Conservation (phyloP, 139 green algal species). For the Volvox africanus region DNA sequence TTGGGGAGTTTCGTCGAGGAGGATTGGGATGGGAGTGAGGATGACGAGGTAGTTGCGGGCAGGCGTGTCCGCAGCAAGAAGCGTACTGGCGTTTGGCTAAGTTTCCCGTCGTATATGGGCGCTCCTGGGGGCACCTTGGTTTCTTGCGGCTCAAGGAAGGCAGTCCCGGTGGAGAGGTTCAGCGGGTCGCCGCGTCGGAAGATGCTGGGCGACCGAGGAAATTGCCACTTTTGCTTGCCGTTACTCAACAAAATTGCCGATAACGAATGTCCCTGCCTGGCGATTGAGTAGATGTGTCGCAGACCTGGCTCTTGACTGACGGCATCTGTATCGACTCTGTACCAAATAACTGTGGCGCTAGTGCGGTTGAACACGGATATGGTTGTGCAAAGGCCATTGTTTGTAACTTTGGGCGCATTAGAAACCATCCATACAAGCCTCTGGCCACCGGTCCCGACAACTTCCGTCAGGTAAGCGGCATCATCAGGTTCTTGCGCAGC, state of each 20-base stretch:
- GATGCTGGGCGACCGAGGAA: background rate
- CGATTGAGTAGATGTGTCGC: conserved; percentile 5
- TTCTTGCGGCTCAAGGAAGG: background rate
- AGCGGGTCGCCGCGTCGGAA: background rate
- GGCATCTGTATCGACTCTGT: background rate
- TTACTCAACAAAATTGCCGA: background rate
- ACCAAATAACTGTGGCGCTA: background rate
- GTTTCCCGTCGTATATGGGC: background rate
- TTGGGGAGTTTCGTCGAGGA: background rate
- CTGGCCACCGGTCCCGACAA: background rate
- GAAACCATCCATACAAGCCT: background rate
- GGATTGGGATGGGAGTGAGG: background rate
- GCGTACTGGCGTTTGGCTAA: background rate
- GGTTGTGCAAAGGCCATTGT: background rate
- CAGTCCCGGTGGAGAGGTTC: background rate
- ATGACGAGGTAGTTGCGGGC: background rate
- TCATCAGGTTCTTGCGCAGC: background rate
- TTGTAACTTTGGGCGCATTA: background rate
- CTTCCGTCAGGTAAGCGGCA: background rate
- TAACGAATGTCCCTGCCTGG: background rate
- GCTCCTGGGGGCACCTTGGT: background rate
- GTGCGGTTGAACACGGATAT: conserved; percentile 8
- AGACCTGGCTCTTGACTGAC: background rate
- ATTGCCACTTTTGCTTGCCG: conserved; percentile 24
- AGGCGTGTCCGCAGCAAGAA: background rate